These are phyloP conservation scores for Omphalotus olearius DNA, from an alignment of 1,284 basidiomycete genomes.

Conservation along the genomic window DNA sequence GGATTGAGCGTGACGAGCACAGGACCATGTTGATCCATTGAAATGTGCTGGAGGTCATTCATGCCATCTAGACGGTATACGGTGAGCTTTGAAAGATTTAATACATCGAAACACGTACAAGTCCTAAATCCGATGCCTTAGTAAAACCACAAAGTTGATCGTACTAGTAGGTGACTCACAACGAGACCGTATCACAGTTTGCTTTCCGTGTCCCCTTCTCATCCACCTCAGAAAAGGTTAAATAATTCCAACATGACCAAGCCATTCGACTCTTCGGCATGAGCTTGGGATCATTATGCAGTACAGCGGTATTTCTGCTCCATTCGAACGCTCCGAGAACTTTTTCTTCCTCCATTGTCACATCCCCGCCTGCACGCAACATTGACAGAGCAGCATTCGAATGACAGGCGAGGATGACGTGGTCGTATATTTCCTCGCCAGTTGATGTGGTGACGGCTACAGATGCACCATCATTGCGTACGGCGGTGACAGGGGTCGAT, in stretches of 20 bases:
- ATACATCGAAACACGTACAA: constrained; percentile 29
- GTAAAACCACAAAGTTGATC: constrained; percentile 12
- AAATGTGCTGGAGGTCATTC: constrained; percentile 76
- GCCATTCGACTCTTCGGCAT: constrained; percentile 61
- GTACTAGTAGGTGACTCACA: constrained; percentile 44
- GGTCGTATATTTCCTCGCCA: constrained; percentile 55
- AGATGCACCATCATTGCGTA: constrained; percentile 21
- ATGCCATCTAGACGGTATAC: constrained; percentile 51
- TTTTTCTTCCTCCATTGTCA: constrained; percentile 51
- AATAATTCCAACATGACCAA: constrained; percentile 77
- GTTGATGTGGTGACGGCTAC: constrained; percentile 41
- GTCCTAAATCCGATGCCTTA: constrained; percentile 27
- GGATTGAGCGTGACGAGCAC: constrained; percentile 80
- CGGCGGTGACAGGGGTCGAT: constrained; percentile 49
- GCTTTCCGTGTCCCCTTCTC: constrained; percentile 33
- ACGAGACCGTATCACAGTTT: constrained; percentile 57
- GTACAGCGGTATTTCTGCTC: constrained; percentile 65
- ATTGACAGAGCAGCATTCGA: constrained; percentile 65
- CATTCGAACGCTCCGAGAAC: constrained; percentile 63
- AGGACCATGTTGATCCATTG: constrained; percentile 54
- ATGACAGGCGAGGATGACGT: constrained; percentile 77
- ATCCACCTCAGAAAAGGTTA: constrained; percentile 46
- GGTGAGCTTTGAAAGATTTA: constrained; percentile 11
- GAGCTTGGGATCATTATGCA: constrained; percentile 65
- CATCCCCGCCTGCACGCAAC: constrained; percentile 47